phyloP scores from a whole-genome alignment of 331 rosid species.

The Acacia pycnantha region DNA sequence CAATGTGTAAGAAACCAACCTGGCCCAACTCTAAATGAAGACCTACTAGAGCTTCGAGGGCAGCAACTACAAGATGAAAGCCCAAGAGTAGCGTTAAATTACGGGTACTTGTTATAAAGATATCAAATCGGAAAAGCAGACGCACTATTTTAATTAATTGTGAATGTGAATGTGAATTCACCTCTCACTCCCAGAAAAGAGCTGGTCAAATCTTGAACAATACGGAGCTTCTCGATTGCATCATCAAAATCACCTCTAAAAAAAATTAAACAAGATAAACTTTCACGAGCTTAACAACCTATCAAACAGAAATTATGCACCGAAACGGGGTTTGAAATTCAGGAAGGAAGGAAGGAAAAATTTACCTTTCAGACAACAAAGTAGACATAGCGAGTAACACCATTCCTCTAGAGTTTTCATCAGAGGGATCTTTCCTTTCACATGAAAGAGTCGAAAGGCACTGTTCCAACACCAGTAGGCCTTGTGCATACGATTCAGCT shows the following conservation, averaged over 20 bases:
- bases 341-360: not conserved
- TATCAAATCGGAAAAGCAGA: not conserved
- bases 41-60: conserved; percentile 83
- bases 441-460: conserved; percentile 61
- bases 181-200: conserved; percentile 72
- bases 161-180: conserved; percentile 12
- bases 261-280: conserved; percentile 1
- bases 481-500: conserved; percentile 79
- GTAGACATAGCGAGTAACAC: conserved; percentile 77
- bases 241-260: conserved; percentile 59
- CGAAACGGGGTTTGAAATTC: not conserved
- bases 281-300: conserved; percentile 7
- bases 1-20: conserved; percentile 45
- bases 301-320: not conserved
- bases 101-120: not conserved
- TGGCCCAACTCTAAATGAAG: conserved; percentile 66
- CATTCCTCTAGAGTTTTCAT: conserved; percentile 64
- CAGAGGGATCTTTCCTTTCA: conserved; percentile 44
- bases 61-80: conserved; percentile 65
- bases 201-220: conserved; percentile 52
- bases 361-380: conserved; percentile 74
- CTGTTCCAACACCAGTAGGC: conserved; percentile 65
- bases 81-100: conserved; percentile 23
- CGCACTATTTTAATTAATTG: not conserved
- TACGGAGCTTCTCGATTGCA: conserved; percentile 68